phyloP scores from a whole-genome alignment of 331 rosid species.

The Arachis monticola region DNA sequence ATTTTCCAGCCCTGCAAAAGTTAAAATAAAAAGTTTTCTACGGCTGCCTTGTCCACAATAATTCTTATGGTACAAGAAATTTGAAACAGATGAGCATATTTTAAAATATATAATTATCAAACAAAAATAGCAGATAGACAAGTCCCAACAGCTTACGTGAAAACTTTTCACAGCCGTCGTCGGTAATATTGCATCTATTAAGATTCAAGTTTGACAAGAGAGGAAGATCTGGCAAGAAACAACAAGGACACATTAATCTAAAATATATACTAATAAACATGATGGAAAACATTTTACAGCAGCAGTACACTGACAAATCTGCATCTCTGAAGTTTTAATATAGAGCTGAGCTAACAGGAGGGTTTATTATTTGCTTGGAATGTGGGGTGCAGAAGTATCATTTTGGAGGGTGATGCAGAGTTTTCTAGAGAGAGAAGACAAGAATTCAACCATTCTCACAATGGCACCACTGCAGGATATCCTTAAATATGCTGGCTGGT shows the following conservation, averaged over 20 bases:
- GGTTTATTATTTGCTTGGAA: background rate
- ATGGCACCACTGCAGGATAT: background rate
- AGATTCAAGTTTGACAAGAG: slow-evolving; percentile 72
- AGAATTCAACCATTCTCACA: background rate
- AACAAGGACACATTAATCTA: slow-evolving; percentile 32
- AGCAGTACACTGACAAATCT: background rate
- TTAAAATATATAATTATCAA: background rate
- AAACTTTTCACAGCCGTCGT: slow-evolving; percentile 66
- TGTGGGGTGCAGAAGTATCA: background rate
- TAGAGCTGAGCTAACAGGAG: background rate
- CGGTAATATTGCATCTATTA: slow-evolving; percentile 68
- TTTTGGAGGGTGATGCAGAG: background rate
- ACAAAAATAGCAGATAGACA: slow-evolving; percentile 8
- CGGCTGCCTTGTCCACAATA: background rate
- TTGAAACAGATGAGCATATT: slow-evolving; percentile 20
- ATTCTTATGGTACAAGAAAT: slow-evolving; percentile 4
- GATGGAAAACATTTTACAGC: background rate
- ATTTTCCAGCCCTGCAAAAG: slow-evolving; percentile 68
- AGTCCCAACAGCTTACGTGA: slow-evolving; percentile 61
- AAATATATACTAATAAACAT: slow-evolving; percentile 21
- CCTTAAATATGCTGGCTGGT: background rate
- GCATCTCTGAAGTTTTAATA: background rate
- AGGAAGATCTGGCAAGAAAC: slow-evolving; percentile 64
- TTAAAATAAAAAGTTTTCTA: background rate
- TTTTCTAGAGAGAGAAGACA: background rate